Evolutionary conservation across 2,329 filamentous ascomycete species (phyloP).

Genomic region (Colletotrichum cordylinicola): DNA sequence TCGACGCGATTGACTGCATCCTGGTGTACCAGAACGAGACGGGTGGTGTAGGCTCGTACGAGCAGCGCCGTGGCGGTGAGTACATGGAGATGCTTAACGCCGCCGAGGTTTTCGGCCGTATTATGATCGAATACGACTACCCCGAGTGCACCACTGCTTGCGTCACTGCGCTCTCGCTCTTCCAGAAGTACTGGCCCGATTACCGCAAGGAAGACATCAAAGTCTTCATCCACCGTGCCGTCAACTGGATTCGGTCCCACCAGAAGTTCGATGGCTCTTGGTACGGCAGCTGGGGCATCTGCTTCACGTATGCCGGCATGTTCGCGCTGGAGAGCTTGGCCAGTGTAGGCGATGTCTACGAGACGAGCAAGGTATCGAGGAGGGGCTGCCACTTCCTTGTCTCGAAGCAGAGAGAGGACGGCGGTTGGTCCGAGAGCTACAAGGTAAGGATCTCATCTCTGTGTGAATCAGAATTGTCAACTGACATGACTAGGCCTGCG

Average conservation of each 20-base stretch:
- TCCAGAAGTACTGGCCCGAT: conserved; percentile 79
- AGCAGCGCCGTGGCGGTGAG: conserved; percentile 78
- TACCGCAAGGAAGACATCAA: conserved; percentile 81
- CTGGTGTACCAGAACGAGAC: conserved; percentile 88
- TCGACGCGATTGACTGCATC: conserved; percentile 88
- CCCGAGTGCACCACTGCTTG: conserved; percentile 97
- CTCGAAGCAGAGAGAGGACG: conserved; percentile 83
- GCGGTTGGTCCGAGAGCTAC: conserved; percentile 97
- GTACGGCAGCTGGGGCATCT: conserved; percentile 98
- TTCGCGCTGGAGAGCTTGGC: conserved; percentile 90
- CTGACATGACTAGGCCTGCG: conserved; percentile 65
- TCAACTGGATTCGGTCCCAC: conserved; percentile 81
- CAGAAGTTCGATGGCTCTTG: conserved; percentile 88
- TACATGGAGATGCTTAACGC: conserved; percentile 88
- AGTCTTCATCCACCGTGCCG: conserved; percentile 73
- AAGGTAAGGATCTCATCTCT: conserved; percentile 48
- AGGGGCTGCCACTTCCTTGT: conserved; percentile 87
- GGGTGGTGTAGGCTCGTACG: conserved; percentile 91
- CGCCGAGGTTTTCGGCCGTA: conserved; percentile 93
- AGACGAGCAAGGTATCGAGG: conserved; percentile 72
- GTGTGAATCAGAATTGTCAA: not conserved
- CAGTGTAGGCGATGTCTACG: conserved; percentile 81
- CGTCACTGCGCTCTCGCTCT: conserved; percentile 84
- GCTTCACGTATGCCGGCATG: conserved; percentile 97
- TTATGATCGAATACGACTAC: conserved; percentile 99